These are phyloP conservation scores for Leccinum griseonigrum DNA, from an alignment of 1,284 basidiomycete species.

Conservation along the genomic window DNA sequence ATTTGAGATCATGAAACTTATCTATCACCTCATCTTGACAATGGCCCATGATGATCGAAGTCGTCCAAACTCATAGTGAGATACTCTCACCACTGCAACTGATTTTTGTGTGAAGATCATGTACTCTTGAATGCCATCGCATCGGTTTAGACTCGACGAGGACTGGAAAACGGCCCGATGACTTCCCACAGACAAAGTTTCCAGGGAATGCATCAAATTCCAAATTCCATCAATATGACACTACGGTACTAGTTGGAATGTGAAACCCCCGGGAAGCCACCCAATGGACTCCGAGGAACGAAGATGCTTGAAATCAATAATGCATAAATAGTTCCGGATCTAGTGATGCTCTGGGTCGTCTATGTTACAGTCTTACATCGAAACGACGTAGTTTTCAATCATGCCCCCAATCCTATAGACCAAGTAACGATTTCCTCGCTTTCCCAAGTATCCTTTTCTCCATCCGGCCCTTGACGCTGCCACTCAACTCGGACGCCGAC, in stretches of 20 bases:
- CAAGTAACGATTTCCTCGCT: slow-evolving; percentile 28
- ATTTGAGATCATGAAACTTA: background rate
- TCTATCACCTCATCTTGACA: background rate
- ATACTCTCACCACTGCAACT: background rate
- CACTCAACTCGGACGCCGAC: slow-evolving; percentile 30
- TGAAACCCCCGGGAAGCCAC: background rate
- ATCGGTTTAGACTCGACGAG: background rate
- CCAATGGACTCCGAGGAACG: background rate
- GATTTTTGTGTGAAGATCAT: no score
- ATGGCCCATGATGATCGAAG: background rate
- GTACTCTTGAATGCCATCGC: background rate
- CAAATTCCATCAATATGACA: background rate
- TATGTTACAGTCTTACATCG: background rate
- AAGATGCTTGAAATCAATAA: background rate
- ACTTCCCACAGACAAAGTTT: background rate
- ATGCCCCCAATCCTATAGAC: slow-evolving; percentile 26
- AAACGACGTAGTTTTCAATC: background rate
- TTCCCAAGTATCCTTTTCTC: slow-evolving; percentile 27
- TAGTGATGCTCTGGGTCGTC: background rate
- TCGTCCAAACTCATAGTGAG: background rate
- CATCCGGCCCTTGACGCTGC: slow-evolving; percentile 17
- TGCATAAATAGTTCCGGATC: background rate
- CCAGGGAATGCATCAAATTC: background rate
- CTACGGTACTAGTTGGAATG: background rate
- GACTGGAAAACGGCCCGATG: background rate